phyloP scores from a whole-genome alignment of 1,284 basidiomycete species.

The Melampsora americana region DNA sequence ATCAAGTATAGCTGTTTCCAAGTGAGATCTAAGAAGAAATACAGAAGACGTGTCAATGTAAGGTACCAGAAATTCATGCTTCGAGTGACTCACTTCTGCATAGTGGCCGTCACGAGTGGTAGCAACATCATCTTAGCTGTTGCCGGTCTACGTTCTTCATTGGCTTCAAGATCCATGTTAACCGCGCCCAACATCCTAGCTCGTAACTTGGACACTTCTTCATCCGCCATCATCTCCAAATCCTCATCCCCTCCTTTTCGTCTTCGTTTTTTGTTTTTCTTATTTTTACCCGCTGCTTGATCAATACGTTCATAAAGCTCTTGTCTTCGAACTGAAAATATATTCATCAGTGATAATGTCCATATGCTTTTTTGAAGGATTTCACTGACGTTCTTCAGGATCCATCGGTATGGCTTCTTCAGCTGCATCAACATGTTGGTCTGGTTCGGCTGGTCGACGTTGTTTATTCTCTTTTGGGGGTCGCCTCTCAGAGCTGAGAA shows the following conservation, averaged over 20 bases:
- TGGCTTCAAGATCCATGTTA: conserved; percentile 76
- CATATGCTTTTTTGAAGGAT: not conserved
- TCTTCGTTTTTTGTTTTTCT: conserved; percentile 29
- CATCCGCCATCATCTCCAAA: conserved; percentile 83
- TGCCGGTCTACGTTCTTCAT: conserved; percentile 77
- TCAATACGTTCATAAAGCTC: conserved; percentile 38
- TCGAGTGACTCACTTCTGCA: conserved; percentile 75
- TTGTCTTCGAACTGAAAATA: conserved; percentile 46
- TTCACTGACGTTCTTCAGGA: conserved; percentile 29
- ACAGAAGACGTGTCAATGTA: conserved; percentile 3
- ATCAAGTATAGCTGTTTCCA: conserved; percentile 89
- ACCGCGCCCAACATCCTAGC: conserved; percentile 84
- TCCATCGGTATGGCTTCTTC: conserved; percentile 2
- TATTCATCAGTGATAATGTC: conserved; percentile 50
- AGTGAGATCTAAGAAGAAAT: conserved; percentile 58
- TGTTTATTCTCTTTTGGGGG: conserved; percentile 11
- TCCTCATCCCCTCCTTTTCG: conserved; percentile 52
- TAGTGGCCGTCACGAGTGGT: conserved; percentile 81
- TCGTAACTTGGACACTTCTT: conserved; percentile 78
- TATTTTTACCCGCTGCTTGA: conserved; percentile 36
- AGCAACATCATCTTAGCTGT: conserved; percentile 79
- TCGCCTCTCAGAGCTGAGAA: not conserved
- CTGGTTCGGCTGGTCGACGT: not conserved
- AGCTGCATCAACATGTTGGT: not conserved
- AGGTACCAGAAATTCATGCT: not conserved